Percentiles rank a stretch among this genome's conserved stretches.
Conservation (phyloP, 2,329 filamentous ascomycete species). For the Calonectria pauciramosa region DNA sequence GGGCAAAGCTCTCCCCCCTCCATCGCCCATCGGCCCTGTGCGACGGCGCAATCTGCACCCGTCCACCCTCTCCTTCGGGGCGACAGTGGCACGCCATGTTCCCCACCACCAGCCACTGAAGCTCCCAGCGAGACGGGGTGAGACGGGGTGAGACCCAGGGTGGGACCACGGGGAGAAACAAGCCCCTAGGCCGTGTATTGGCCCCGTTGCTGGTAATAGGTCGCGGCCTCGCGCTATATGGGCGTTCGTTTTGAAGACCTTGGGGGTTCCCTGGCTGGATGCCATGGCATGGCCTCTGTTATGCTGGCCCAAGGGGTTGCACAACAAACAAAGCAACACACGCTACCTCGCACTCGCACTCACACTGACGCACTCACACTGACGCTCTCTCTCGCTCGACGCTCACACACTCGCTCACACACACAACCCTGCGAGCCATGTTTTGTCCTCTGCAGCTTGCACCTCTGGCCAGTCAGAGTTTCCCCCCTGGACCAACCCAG, state of each 20-base stretch:
- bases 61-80: neutral
- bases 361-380: neutral
- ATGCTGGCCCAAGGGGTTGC: neutral
- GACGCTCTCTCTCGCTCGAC: too few species aligned
- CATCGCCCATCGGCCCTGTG: neutral
- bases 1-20: neutral
- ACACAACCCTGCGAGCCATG: neutral
- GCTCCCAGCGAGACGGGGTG: slow-evolving; percentile 11
- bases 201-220: neutral
- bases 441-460: neutral
- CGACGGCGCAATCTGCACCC: neutral
- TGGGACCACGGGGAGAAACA: slow-evolving; percentile 7
- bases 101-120: slow-evolving; percentile 23
- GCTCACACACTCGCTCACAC: neutral
- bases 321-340: neutral
- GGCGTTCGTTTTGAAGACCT: neutral
- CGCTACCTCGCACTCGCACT: neutral
- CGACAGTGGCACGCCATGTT: neutral
- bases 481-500: neutral
- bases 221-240: neutral
- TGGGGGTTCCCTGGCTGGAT: neutral
- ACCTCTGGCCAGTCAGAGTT: neutral
- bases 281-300: neutral
- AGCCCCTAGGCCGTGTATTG: neutral
- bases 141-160: slow-evolving; percentile 17